Conservation (phyloP, 352 stramenopile genomes). For the Phytophthora pseudosyringae region DNA sequence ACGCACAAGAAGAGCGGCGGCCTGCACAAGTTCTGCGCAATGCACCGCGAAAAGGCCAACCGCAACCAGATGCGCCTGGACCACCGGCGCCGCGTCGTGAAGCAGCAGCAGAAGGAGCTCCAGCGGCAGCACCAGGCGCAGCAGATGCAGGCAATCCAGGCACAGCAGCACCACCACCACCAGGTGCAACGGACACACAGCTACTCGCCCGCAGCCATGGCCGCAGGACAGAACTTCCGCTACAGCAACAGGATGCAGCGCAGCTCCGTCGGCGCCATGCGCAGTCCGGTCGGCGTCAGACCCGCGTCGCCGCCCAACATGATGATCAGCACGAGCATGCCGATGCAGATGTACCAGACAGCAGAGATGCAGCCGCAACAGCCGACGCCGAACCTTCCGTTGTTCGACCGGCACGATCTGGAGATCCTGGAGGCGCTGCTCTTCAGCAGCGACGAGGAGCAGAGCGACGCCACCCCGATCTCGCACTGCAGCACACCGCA, state of each 20-base stretch:
- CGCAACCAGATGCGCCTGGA: slow-evolving; percentile 78
- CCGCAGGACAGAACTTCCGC: slow-evolving; percentile 42
- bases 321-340: slow-evolving; percentile 29
- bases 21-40: slow-evolving; percentile 78
- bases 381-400: slow-evolving; percentile 22
- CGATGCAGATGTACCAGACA: slow-evolving; percentile 20
- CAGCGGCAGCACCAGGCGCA: slow-evolving; percentile 48
- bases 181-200: slow-evolving; percentile 30
- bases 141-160: slow-evolving; percentile 37
- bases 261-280: slow-evolving; percentile 13
- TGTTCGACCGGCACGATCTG: slow-evolving; percentile 57
- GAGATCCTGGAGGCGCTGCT: slow-evolving; percentile 61
- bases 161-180: slow-evolving; percentile 38
- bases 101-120: slow-evolving; percentile 54
- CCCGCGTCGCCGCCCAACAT: slow-evolving; percentile 38
- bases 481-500: slow-evolving; percentile 32
- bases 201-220: slow-evolving; percentile 28
- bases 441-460: slow-evolving; percentile 63
- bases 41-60: slow-evolving; percentile 77
- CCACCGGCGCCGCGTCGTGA: slow-evolving; percentile 57
- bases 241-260: slow-evolving; percentile 27
- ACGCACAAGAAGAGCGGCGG: slow-evolving; percentile 70
- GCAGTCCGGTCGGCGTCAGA: slow-evolving; percentile 14
- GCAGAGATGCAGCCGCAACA: slow-evolving; percentile 15
- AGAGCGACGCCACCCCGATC: slow-evolving; percentile 27